A percentile compares a stretch with the other conserved stretches of the same genome.
These are phyloP conservation scores for Erythrobasidium hasegawianum DNA, from an alignment of 1,284 basidiomycete species.

Conservation along the genomic window DNA sequence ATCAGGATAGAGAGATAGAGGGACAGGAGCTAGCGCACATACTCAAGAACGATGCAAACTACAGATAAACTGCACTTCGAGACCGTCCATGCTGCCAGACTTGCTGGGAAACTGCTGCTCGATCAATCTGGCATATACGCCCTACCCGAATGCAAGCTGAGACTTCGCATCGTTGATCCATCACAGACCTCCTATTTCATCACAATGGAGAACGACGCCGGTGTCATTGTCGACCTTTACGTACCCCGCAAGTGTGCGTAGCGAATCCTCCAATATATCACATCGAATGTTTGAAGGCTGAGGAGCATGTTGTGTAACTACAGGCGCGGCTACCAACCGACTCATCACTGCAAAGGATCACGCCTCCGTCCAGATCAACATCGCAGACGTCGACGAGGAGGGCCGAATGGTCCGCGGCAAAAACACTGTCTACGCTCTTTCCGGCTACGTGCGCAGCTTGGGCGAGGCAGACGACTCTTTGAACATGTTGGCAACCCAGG, in stretches of 20 bases:
- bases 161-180: too few relatives aligned
- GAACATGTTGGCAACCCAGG: slow-evolving; percentile 93
- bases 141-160: too few relatives aligned
- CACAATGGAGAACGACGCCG: slow-evolving; percentile 52
- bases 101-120: too few relatives aligned
- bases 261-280: slow-evolving; percentile 45
- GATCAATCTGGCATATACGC: too few relatives aligned
- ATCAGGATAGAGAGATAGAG: too few relatives aligned
- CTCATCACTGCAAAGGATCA: slow-evolving; percentile 98
- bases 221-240: slow-evolving; percentile 99
- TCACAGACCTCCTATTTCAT: background rate
- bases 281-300: slow-evolving; percentile 7
- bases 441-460: slow-evolving; percentile 85
- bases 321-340: slow-evolving; percentile 61
- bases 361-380: slow-evolving; percentile 92
- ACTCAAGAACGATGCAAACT: too few relatives aligned
- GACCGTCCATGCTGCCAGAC: too few relatives aligned
- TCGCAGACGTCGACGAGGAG: slow-evolving; percentile 90
- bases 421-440: slow-evolving; percentile 88
- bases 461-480: slow-evolving; percentile 96
- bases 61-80: too few relatives aligned
- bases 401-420: slow-evolving; percentile 78
- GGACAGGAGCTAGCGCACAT: too few relatives aligned
- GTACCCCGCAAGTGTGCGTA: slow-evolving; percentile 97
- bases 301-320: slow-evolving; percentile 1